Evolutionary conservation across 352 stramenopile genomes (phyloP), one percentile per base, ranked within the genome.

Genomic region (Phytophthora podocarpi): DNA sequence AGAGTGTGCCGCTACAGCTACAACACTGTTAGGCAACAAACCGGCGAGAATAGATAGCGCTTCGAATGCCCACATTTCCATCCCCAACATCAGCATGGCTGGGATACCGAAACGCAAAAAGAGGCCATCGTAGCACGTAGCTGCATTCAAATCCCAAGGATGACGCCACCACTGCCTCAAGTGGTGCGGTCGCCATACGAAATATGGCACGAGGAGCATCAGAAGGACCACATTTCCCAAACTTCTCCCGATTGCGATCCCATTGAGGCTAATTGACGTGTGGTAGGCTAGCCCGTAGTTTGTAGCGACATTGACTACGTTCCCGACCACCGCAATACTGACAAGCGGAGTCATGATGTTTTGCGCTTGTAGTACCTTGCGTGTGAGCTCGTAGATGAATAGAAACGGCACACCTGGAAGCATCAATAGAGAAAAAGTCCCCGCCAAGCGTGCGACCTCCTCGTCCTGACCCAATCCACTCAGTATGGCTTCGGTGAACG

Each of bases 301-400:
- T 1, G 66, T 31, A 4, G 40, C 59, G 34, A 89, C 43, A 50
- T 86, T 91, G 34, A 93, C 76, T 26, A 89, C 20, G 36, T 89
- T 88, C 34, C 67, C 68, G 30, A 78, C 42, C 12, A 82, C 45
- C 4, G 78, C 74, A 10, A 88, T 76, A 26, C 75, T 39, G 16
- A 93, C 70, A 62, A 95, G 80, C 15, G 85, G 80, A 5, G 63
- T 39, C 35, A 86, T 69, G 39, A 91, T 80, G 57, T 89, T 88
- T 51, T 90, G 74, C 0, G 87, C 70, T 52, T 92, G 81, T 4
- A 84, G 65, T 15, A 87, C 66, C 48, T 93, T 93, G 35, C 82
- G 76, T 4, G 89, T 50, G 24, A 92, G 61, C 64, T 96, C 85
- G 62, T 91, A 96, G 6, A 77, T 50, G 41, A 90, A 94, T 2